A percentile compares a stretch with the other conserved stretches of the same genome.
Evolutionary conservation across 108 stramenopile species (phyloP).

Genomic region (Cyclotella atomus): DNA sequence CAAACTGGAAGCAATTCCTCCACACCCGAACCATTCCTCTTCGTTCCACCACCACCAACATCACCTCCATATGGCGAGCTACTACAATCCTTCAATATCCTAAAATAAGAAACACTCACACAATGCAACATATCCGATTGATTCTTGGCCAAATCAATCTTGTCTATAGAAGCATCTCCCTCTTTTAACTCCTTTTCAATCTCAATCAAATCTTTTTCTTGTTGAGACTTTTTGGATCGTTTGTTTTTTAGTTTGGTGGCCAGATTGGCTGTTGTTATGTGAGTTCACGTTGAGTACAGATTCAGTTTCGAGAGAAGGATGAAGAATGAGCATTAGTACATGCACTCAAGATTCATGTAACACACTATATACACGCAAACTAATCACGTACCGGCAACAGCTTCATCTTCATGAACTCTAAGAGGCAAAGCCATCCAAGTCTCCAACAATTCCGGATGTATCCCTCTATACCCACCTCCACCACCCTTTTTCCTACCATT

Average conservation of each 20-base stretch:
- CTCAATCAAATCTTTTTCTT: conserved; percentile 64
- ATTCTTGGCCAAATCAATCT: conserved; percentile 69
- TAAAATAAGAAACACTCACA: conserved; percentile 86
- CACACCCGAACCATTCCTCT: no score
- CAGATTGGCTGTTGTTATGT: conserved; percentile 54
- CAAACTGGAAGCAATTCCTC: conserved; percentile 69
- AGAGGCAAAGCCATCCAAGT: conserved; percentile 76
- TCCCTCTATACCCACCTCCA: no score
- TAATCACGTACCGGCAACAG: conserved; percentile 47
- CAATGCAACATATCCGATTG: conserved; percentile 80
- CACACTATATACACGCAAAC: no score
- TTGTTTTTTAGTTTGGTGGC: conserved; percentile 67
- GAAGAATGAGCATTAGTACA: no score
- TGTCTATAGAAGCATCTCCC: conserved; percentile 81
- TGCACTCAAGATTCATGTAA: no score
- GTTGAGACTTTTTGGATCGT: conserved; percentile 71
- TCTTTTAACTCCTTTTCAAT: conserved; percentile 85
- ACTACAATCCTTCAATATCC: conserved; percentile 73
- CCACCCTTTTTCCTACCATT: no score
- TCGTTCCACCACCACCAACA: conserved; percentile 21
- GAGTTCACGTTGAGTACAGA: background rate
- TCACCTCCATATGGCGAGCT: no score
- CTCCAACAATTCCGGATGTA: conserved; percentile 66
- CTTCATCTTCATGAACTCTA: conserved; percentile 84
- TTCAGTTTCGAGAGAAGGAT: background rate